A percentile compares a stretch with the other conserved stretches of the same genome.
These are phyloP conservation scores for Kurtzmaniella cleridarum DNA, from an alignment of 805 yeast genomes.

Conservation along the genomic window DNA sequence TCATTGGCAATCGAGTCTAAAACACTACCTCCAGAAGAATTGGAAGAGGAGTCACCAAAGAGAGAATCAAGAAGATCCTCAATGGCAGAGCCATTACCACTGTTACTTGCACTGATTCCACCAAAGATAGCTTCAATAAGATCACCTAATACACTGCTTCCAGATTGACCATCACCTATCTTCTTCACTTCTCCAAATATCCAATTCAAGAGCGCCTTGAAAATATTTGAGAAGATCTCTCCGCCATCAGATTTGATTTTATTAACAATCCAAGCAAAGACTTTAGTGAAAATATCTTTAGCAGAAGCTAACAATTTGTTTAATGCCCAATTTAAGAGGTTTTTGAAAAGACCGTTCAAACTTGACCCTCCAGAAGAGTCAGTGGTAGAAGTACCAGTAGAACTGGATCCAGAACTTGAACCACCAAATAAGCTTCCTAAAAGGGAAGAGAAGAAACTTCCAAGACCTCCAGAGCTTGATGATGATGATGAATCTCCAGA, in stretches of 20 bases:
- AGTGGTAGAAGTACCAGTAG: conserved; percentile 7
- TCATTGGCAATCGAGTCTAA: conserved; percentile 14
- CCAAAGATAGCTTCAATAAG: conserved; percentile 13
- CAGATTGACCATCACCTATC: conserved; percentile 5
- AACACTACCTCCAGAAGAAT: conserved; percentile 5
- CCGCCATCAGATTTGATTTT: not conserved
- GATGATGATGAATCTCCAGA: conserved; percentile 5
- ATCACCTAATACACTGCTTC: conserved; percentile 8
- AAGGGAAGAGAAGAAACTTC: conserved; percentile 5
- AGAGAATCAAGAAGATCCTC: conserved; percentile 9
- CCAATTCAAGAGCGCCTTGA: conserved; percentile 1
- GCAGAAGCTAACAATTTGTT: too few species aligned
- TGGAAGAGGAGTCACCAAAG: conserved; percentile 8
- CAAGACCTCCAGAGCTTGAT: not conserved
- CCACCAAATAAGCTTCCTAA: conserved; percentile 7
- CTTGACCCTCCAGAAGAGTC: conserved; percentile 2
- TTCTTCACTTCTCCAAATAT: conserved; percentile 3
- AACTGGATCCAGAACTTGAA: conserved; percentile 3
- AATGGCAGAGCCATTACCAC: conserved; percentile 3
- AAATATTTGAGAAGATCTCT: conserved; percentile 1
- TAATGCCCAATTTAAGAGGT: too few species aligned
- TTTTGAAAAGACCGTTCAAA: not conserved
- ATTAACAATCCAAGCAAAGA: too few species aligned
- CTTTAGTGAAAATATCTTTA: too few species aligned
- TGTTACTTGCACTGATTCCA: conserved; percentile 4